Percentiles rank a stretch among this genome's conserved stretches.
Conservation (phyloP, 805 yeast species). For the Kodamaea fukazawae region DNA sequence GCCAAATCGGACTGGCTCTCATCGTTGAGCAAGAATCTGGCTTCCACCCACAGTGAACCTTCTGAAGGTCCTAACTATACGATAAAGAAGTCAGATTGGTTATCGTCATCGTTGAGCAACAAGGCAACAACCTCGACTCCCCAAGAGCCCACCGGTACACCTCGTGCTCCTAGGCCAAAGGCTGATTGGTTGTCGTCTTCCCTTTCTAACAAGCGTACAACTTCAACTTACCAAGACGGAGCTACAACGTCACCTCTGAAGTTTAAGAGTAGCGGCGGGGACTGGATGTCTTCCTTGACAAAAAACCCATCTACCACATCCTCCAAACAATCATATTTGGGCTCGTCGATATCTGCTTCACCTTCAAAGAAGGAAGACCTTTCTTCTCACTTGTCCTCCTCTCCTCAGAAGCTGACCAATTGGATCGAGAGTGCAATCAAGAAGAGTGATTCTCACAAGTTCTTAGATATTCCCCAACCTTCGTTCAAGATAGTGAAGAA, state of each 20-base stretch:
- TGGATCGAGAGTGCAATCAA: conserved; percentile 17
- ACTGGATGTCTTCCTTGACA: conserved; percentile 15
- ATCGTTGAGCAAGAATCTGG: conserved; percentile 5
- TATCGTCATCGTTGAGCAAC: conserved; percentile 14
- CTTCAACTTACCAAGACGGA: conserved; percentile 8
- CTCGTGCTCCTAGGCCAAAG: conserved; percentile 7
- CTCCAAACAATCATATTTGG: not conserved
- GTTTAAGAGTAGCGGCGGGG: conserved; percentile 1
- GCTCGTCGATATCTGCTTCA: not conserved
- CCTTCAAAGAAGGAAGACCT: no score
- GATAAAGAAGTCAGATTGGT: conserved; percentile 14
- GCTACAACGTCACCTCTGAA: conserved; percentile 3
- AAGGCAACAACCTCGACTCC: conserved; percentile 9
- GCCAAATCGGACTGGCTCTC: conserved; percentile 11
- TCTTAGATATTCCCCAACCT: conserved; percentile 14
- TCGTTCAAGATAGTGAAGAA: conserved; percentile 12
- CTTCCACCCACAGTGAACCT: not conserved
- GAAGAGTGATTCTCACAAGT: conserved; percentile 14
- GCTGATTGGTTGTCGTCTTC: conserved; percentile 16
- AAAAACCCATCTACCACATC: not conserved
- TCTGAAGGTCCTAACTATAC: not conserved
- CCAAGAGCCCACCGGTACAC: conserved; percentile 6
- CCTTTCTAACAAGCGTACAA: conserved; percentile 10
- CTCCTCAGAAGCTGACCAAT: conserved; percentile 10
- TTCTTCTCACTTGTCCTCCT: not conserved